Conservation (phyloP, 164 flowering plant species). For the Chimonanthus salicifolius region DNA sequence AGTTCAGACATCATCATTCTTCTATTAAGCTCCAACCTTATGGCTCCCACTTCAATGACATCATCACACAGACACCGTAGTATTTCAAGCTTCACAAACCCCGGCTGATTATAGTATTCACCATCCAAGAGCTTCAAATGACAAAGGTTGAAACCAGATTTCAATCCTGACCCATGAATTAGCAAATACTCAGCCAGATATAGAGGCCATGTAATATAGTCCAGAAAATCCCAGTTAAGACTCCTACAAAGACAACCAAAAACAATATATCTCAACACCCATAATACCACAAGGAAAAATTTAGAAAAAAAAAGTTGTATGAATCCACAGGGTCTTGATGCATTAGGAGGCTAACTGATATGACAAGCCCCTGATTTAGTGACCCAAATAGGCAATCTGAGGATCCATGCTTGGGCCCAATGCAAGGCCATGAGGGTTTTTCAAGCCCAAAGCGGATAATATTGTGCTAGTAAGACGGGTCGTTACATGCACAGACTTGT, state of each 20-base stretch:
- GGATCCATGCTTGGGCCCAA: no score
- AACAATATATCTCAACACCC: not conserved
- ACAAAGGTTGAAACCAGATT: slow-evolving; percentile 43
- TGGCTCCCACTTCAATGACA: slow-evolving; percentile 57
- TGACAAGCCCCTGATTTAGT: no score
- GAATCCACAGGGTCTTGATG: not conserved
- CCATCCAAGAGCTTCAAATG: slow-evolving; percentile 40
- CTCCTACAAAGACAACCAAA: slow-evolving; percentile 40
- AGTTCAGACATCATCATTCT: slow-evolving; percentile 45
- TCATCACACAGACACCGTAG: slow-evolving; percentile 84
- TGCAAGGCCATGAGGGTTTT: no score
- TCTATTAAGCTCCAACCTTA: slow-evolving; percentile 68
- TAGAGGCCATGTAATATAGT: slow-evolving; percentile 81
- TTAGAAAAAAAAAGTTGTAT: not conserved
- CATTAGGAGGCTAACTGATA: not conserved
- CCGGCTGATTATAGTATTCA: slow-evolving; percentile 66
- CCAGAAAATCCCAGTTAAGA: slow-evolving; percentile 84
- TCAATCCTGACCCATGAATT: slow-evolving; percentile 41
- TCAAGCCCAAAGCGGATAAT: no score
- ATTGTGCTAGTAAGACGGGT: no score
- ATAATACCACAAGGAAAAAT: not conserved
- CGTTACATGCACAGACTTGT: no score
- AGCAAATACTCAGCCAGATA: slow-evolving; percentile 71
- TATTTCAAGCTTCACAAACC: slow-evolving; percentile 55
- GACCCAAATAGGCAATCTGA: no score